Conservation (phyloP, 2,329 filamentous ascomycete genomes). For the Tolypocladium amazonense region DNA sequence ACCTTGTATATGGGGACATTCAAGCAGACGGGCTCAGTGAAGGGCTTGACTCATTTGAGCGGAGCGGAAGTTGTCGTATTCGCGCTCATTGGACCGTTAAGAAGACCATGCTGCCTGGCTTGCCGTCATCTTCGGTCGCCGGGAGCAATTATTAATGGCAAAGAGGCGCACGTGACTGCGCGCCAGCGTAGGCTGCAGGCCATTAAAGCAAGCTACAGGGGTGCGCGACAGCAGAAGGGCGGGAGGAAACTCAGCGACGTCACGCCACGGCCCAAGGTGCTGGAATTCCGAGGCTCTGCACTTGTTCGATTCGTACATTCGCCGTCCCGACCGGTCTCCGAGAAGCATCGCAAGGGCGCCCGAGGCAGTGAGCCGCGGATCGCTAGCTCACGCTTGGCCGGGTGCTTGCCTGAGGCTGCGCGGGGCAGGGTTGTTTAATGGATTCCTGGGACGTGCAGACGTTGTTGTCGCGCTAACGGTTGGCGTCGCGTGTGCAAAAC, state of each 20-base stretch:
- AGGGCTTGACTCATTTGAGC: neutral
- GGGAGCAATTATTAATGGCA: slow-evolving; percentile 5
- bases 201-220: slow-evolving; percentile 1
- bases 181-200: slow-evolving; percentile 3
- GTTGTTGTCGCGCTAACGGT: slow-evolving; percentile 19
- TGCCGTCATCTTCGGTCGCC: neutral
- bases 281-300: neutral
- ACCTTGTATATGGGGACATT: neutral
- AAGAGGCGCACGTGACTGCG: slow-evolving; percentile 11
- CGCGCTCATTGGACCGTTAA: neutral
- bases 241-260: neutral
- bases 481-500: slow-evolving; percentile 21
- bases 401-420: slow-evolving; percentile 1
- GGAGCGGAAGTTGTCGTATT: neutral
- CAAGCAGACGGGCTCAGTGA: neutral
- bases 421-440: slow-evolving; percentile 15
- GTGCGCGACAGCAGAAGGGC: neutral
- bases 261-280: neutral
- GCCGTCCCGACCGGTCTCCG: neutral
- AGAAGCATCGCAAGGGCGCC: neutral
- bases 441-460: slow-evolving; percentile 9
- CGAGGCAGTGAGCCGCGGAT: neutral
- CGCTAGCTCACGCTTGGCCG: neutral
- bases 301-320: neutral
- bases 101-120: neutral